Evolutionary conservation across 148 eudicot species (phyloP).

Genomic region (Camellia lanceoleosa): DNA sequence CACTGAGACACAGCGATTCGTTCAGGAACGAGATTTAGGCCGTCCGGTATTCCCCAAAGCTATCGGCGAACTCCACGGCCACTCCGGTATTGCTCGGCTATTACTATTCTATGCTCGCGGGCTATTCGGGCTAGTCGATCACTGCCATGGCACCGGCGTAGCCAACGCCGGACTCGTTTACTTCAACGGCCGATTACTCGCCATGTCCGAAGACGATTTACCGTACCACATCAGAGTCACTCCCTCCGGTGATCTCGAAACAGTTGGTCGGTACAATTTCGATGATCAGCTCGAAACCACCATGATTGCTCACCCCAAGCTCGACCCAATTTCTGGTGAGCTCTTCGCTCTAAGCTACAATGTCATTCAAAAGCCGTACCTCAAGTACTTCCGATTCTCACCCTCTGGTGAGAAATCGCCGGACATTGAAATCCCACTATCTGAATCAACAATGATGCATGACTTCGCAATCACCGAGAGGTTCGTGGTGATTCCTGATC

Average conservation of each 20-base stretch:
- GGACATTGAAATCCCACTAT: constrained; percentile 20
- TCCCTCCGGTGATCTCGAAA: constrained; percentile 30
- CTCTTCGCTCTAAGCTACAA: constrained; percentile 28
- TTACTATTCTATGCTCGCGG: constrained; percentile 36
- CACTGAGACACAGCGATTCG: constrained; percentile 26
- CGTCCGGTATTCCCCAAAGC: constrained; percentile 32
- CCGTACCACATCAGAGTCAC: constrained; percentile 37
- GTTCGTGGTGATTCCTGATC: constrained; percentile 26
- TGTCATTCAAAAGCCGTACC: constrained; percentile 27
- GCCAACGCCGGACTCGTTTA: constrained; percentile 50
- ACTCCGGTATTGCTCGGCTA: constrained; percentile 38
- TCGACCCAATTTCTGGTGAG: constrained; percentile 33
- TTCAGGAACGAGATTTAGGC: constrained; percentile 24
- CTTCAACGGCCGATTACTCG: constrained; percentile 36
- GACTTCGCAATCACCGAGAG: constrained; percentile 32
- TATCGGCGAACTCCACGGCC: constrained; percentile 42
- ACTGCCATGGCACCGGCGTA: constrained; percentile 32
- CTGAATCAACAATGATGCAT: constrained; percentile 28
- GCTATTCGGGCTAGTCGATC: constrained; percentile 30
- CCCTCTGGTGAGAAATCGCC: constrained; percentile 21
- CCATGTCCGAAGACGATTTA: constrained; percentile 54
- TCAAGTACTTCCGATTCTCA: constrained; percentile 24
- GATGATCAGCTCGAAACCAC: constrained; percentile 15
- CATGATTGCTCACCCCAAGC: constrained; percentile 36
- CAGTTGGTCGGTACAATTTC: constrained; percentile 27